These are phyloP conservation scores for Sclerotinia glacialis DNA, from an alignment of 2,329 filamentous ascomycete species.

Conservation along the genomic window DNA sequence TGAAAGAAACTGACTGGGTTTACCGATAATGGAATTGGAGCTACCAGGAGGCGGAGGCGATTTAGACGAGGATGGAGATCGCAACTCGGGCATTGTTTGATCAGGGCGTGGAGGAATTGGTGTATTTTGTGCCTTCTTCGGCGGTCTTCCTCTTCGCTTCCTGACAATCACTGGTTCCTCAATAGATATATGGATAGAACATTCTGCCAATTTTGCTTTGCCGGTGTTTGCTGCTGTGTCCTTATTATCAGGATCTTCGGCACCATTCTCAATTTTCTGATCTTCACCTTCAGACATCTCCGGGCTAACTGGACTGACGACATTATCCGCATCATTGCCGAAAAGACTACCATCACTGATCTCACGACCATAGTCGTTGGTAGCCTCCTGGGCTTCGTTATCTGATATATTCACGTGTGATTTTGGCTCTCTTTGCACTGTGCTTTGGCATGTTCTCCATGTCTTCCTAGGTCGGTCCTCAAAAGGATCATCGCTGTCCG, in stretches of 20 bases:
- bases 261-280: not conserved
- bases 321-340: not conserved
- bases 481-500: slow-evolving; percentile 7
- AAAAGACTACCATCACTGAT: slow-evolving; percentile 19
- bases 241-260: not conserved
- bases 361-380: not conserved
- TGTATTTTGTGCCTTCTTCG: slow-evolving; percentile 26
- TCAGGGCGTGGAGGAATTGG: not conserved
- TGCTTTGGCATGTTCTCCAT: slow-evolving; percentile 1
- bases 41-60: slow-evolving; percentile 8
- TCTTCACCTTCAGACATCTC: not conserved
- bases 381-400: not conserved
- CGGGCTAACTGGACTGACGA: not conserved
- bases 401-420: not conserved
- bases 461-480: not conserved
- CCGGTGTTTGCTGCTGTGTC: not conserved
- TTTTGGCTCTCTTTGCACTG: not conserved
- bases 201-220: not conserved
- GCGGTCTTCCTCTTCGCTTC: slow-evolving; percentile 33
- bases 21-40: not conserved
- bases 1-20: slow-evolving; percentile 29
- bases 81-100: slow-evolving; percentile 1
- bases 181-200: not conserved
- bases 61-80: slow-evolving; percentile 18
- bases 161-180: slow-evolving; percentile 20